A percentile compares a stretch with the other conserved stretches of the same genome.
Conservation (phyloP, 2,329 filamentous ascomycete genomes). For the Claviceps capensis region DNA sequence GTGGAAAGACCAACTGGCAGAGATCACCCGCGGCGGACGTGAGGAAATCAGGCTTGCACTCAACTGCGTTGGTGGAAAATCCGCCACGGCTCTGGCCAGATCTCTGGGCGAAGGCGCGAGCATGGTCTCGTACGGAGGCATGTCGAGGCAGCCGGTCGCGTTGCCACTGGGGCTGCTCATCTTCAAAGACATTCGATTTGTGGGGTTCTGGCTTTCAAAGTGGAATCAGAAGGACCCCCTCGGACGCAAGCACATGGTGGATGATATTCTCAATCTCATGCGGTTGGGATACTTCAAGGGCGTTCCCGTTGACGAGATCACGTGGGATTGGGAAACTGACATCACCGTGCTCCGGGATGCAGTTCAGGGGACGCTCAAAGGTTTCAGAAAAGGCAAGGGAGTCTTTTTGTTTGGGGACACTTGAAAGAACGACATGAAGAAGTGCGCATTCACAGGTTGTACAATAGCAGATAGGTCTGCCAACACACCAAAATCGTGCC, state of each 20-base stretch:
- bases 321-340: constrained; percentile 73
- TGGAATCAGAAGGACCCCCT: constrained; percentile 68
- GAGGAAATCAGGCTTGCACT: constrained; percentile 65
- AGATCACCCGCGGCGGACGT: constrained; percentile 56
- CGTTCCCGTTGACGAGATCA: constrained; percentile 66
- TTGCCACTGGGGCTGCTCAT: constrained; percentile 78
- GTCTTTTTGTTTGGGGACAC: constrained; percentile 68
- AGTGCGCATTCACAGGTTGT: not conserved
- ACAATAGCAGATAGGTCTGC: constrained; percentile 1
- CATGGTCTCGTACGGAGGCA: constrained; percentile 89
- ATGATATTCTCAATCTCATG: constrained; percentile 67
- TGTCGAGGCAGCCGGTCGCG: constrained; percentile 75
- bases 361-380: constrained; percentile 70
- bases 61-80: constrained; percentile 89
- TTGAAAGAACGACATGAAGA: constrained; percentile 12
- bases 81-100: constrained; percentile 66
- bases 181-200: constrained; percentile 80
- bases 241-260: constrained; percentile 67
- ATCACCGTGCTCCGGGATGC: constrained; percentile 54
- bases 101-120: constrained; percentile 53
- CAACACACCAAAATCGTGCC: not conserved
- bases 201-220: constrained; percentile 87
- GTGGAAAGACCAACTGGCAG: constrained; percentile 46
- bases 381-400: constrained; percentile 78
- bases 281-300: constrained; percentile 67